Conservation (phyloP, 2,329 filamentous ascomycete genomes). For the Ceratocystis colombiana region DNA sequence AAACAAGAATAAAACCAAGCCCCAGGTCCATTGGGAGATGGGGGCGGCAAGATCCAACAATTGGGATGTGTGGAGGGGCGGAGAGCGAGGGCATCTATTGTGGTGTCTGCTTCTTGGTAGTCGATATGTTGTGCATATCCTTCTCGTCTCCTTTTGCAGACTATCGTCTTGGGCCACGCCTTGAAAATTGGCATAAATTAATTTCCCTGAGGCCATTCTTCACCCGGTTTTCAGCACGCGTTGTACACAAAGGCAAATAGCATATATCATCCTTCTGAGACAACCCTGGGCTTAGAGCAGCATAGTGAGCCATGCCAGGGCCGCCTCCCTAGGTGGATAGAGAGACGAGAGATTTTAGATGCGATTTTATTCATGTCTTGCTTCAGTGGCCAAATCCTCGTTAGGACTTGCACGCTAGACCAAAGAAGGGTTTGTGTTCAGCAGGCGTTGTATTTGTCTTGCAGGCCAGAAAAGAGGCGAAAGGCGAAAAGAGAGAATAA, state of each 20-base stretch:
- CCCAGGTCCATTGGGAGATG: no score
- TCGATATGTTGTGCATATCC: background rate
- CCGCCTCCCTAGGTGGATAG: no score
- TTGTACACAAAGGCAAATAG: background rate
- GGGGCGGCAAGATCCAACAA: no score
- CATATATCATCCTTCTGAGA: background rate
- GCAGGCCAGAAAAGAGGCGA: background rate
- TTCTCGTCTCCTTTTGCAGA: background rate
- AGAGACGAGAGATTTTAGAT: no score
- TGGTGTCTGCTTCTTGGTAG: background rate
- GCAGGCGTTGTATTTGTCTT: constrained; percentile 11
- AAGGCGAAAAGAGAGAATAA: constrained; percentile 5
- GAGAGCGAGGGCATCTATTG: background rate
- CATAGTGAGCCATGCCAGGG: background rate
- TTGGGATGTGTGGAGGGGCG: no score
- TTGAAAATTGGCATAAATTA: no score
- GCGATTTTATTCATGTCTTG: constrained; percentile 4
- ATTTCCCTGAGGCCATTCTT: no score
- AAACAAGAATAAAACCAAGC: background rate
- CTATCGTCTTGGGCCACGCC: background rate
- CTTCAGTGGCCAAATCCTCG: constrained; percentile 1
- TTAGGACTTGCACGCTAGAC: background rate
- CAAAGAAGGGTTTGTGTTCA: background rate
- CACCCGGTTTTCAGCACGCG: constrained; percentile 2
- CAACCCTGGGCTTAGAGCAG: background rate